Evolutionary conservation across 1,139 yeast species (phyloP).

Genomic region (Keqinozyma sinolaborantium): DNA sequence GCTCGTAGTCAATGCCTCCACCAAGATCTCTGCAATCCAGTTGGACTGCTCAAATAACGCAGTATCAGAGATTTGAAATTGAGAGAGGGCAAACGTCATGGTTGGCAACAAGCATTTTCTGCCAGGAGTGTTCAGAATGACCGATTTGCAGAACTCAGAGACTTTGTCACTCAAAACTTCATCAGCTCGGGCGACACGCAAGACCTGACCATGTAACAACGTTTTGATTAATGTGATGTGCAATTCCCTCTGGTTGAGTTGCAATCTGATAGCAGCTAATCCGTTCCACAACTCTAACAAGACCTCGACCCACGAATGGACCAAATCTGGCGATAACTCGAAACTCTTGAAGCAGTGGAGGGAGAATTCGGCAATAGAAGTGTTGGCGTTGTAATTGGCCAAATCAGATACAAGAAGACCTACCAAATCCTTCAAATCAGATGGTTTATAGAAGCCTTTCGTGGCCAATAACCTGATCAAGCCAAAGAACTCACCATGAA

Average conservation of each 20-base stretch:
- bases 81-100: constrained; percentile 42
- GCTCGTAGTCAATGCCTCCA: constrained; percentile 40
- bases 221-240: constrained; percentile 50
- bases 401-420: constrained; percentile 17
- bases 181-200: constrained; percentile 11
- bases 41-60: constrained; percentile 31
- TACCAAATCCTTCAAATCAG: constrained; percentile 7
- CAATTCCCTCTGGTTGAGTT: constrained; percentile 60
- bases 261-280: constrained; percentile 57
- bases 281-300: constrained; percentile 53
- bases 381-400: constrained; percentile 22
- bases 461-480: constrained; percentile 9
- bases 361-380: constrained; percentile 19
- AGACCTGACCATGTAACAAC: constrained; percentile 16
- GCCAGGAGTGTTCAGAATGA: constrained; percentile 51
- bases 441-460: not conserved
- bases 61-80: constrained; percentile 30
- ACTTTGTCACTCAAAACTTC: constrained; percentile 21
- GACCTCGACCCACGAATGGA: constrained; percentile 22
- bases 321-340: constrained; percentile 2
- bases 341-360: constrained; percentile 6
- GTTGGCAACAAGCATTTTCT: constrained; percentile 70
- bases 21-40: constrained; percentile 58
- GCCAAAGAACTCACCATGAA: constrained; percentile 31
- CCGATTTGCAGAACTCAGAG: constrained; percentile 31